Evolutionary conservation across 1,284 basidiomycete genomes (phyloP), one percentile per base, ranked within the genome.

Genomic region (Exobasidium cylindrosporum): DNA sequence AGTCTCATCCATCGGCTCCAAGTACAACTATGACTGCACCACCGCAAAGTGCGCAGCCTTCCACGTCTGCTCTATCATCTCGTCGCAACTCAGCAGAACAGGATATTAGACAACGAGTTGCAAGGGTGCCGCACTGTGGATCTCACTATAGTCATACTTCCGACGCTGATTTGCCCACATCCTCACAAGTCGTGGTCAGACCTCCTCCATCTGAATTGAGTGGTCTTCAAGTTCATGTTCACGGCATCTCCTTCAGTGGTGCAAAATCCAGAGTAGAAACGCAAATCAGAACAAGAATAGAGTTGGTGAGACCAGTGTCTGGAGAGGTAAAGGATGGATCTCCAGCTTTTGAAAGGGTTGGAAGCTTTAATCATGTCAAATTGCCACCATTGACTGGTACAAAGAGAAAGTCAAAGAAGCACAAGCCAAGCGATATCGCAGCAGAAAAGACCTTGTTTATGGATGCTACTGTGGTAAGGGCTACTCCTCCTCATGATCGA

Each of bases 211-310:
- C 68, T 46, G 63, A 66, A 21, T 70, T 79, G 47, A 62, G 57
- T 4, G 64, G 64, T 13, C 68, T 74, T 3, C 74, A 80, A 46
- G 69, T 83, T 1, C 76, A 92, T 77, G 87, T 92, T 40, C 89
- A 92, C 44, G 91, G 88, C 71, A 86, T 96, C 46, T 91, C 92
- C 7, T 85, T 87, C 69, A 82, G 83, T 44, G 92, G 92, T 28
- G 89, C 92, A n/a, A 94, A 95, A 81, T 92, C 90, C 55, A 86
- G 92, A 26, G 92, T 96, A 24, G 93, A 96, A 81, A 96, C 92
- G 0, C 92, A 79, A 53, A 78, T 79, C 46, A 66, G 73, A 28
- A 74, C 76, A 69, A 63, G 75, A 13, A 64, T 79, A 57, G 77
- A 79, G 66, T 68, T 79, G 0, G 77, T 79, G 1, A 60, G 68